A percentile compares a stretch with the other conserved stretches of the same genome.
Conservation (phyloP, 139 green algal species). For the Coccomyxa sp. region DNA sequence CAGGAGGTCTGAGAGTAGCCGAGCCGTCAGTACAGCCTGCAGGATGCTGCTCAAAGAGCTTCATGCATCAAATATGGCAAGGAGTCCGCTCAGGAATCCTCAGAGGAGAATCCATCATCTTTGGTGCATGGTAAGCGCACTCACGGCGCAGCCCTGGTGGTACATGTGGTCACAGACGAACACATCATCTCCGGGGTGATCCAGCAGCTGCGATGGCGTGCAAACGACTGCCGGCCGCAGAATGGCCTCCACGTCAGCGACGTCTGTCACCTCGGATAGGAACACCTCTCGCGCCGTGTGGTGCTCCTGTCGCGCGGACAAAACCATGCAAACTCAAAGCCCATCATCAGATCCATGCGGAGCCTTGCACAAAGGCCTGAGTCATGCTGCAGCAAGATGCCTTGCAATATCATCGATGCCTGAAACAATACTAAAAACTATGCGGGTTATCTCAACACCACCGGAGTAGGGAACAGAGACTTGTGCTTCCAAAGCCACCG, state of each 20-base stretch:
- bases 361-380: not conserved
- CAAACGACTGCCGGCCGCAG: constrained; percentile 33
- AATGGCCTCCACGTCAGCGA: constrained; percentile 34
- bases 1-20: too few species aligned
- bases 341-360: not conserved
- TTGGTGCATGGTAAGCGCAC: too few species aligned
- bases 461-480: too few species aligned
- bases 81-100: too few species aligned
- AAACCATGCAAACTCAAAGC: not conserved
- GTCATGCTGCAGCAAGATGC: not conserved
- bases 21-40: too few species aligned
- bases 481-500: not conserved
- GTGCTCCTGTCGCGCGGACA: constrained; percentile 48
- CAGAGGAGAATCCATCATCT: too few species aligned
- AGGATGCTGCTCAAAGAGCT: too few species aligned
- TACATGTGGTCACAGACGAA: constrained; percentile 85
- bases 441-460: too few species aligned
- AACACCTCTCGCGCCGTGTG: constrained; percentile 82
- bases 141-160: constrained; percentile 9
- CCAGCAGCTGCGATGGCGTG: not conserved
- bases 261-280: constrained; percentile 43
- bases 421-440: too few species aligned
- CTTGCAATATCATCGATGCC: too few species aligned
- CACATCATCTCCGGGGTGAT: constrained; percentile 60
- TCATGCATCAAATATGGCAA: too few species aligned